Base-by-base conservation (phyloP, 75 land plant species). In the Cupressus sempervirens region DNA sequence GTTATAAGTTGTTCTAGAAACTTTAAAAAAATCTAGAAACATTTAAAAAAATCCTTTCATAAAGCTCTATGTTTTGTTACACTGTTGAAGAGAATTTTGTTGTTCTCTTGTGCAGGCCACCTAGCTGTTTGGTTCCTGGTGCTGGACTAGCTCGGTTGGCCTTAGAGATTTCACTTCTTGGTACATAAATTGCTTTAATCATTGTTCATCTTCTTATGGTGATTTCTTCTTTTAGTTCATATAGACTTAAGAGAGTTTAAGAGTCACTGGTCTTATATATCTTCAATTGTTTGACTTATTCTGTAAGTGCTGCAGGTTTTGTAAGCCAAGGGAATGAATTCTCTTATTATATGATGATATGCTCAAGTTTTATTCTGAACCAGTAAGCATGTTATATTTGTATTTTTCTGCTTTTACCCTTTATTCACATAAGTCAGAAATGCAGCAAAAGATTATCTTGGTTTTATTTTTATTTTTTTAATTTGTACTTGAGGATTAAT, bases 291-390 rank as follows among this genome's bases (percentile, higher is more conserved):
- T 43, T 79, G 81, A 43, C 52, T n/a, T 26, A 45, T 48, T 79
- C 14, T 79, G 43, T 56, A 26, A 72, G 85, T 10, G 14, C 34
- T 75, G 36, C 95, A 97, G 99, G 99, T 86, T 97, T 97, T 83
- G 65, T 91, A 30, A 86, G 94, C 88, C 99, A 97, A 88, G 99
- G 99, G 70, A 97, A 97, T 90, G 99, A 97, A 34, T 97, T 97
- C 88, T 97, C 99, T 20, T 96, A 97, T 89, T 97, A 97, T 88
- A 94, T 97, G 98, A 94, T 97, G 92, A 97, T 97, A 68, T 96
- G 96, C 92, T 94, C 98, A 82, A 96, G 94, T 86, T 97, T 96
- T 87, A 97, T 97, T 83, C 90, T 97, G 52, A 97, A 97, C 87
- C 83, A 92, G 99, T 96, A 88, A 92, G 99, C 32, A 52, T n/a